These are phyloP conservation scores for Gossypium laxum DNA, from an alignment of 441 rosid species.

Conservation along the genomic window DNA sequence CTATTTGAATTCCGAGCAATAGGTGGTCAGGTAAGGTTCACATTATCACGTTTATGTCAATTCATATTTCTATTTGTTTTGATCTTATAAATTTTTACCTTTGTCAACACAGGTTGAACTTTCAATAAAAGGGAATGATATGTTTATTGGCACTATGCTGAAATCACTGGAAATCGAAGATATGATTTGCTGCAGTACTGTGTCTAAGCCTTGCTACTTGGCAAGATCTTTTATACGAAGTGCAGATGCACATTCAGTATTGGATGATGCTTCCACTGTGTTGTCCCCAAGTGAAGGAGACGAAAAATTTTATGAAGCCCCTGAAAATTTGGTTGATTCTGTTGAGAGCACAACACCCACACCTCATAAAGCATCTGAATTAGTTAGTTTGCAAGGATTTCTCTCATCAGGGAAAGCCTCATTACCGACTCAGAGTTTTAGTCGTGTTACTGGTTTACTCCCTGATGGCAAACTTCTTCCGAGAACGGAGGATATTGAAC, in stretches of 20 bases:
- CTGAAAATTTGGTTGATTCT: constrained; percentile 66
- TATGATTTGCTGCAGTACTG: constrained; percentile 46
- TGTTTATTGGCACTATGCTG: constrained; percentile 79
- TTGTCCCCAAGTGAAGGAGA: constrained; percentile 66
- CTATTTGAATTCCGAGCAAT: constrained; percentile 81
- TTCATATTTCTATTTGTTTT: constrained; percentile 17
- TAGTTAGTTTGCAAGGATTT: constrained; percentile 19
- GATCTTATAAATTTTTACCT: constrained; percentile 11
- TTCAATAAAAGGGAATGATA: constrained; percentile 64
- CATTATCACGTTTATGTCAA: constrained; percentile 9
- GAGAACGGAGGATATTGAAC: constrained; percentile 33
- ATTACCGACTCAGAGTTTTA: constrained; percentile 66
- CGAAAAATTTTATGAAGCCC: constrained; percentile 83
- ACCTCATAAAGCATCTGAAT: constrained; percentile 19
- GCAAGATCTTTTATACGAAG: constrained; percentile 77
- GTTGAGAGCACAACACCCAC: constrained; percentile 30
- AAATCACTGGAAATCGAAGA: constrained; percentile 96
- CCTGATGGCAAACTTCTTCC: constrained; percentile 41
- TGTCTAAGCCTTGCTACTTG: constrained; percentile 53
- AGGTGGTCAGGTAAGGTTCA: constrained; percentile 77
- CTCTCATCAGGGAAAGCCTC: constrained; percentile 23
- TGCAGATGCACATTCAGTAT: constrained; percentile 36
- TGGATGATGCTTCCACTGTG: constrained; percentile 34
- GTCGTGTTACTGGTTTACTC: constrained; percentile 62
- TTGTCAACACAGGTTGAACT: constrained; percentile 62